Percentiles rank a stretch among this genome's conserved stretches.
Conservation (phyloP, 441 rosid genomes). For the Aquilaria agallochum region DNA sequence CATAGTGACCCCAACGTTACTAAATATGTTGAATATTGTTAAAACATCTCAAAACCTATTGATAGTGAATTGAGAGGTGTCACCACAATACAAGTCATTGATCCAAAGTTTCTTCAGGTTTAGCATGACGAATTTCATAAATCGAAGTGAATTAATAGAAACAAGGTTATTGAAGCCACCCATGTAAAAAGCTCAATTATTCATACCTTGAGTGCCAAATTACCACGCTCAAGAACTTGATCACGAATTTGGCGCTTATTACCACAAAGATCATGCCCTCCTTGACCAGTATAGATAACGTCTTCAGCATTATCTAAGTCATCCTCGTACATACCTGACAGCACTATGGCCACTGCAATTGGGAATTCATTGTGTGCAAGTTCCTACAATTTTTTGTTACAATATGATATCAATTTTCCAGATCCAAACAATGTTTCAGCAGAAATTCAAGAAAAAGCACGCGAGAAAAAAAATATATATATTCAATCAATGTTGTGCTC, state of each 20-base stretch:
- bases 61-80: too few relatives aligned
- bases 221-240: constrained; percentile 70
- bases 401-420: background rate
- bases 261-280: constrained; percentile 76
- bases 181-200: too few relatives aligned
- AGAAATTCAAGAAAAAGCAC: background rate
- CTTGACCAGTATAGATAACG: constrained; percentile 86
- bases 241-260: constrained; percentile 74
- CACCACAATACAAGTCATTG: too few relatives aligned
- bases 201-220: constrained; percentile 82
- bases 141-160: too few relatives aligned
- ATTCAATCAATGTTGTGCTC: background rate
- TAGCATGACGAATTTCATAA: too few relatives aligned
- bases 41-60: too few relatives aligned
- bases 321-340: constrained; percentile 93
- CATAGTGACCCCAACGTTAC: too few relatives aligned
- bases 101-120: too few relatives aligned
- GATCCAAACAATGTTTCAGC: background rate
- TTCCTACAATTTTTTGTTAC: constrained; percentile 30
- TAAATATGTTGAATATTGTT: too few relatives aligned
- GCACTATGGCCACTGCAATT: constrained; percentile 62
- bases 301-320: constrained; percentile 87
- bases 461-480: background rate
- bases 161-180: too few relatives aligned
- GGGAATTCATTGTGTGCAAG: constrained; percentile 44